Conservation (phyloP, 257 asterid species). For the Paulownia fortunei region DNA sequence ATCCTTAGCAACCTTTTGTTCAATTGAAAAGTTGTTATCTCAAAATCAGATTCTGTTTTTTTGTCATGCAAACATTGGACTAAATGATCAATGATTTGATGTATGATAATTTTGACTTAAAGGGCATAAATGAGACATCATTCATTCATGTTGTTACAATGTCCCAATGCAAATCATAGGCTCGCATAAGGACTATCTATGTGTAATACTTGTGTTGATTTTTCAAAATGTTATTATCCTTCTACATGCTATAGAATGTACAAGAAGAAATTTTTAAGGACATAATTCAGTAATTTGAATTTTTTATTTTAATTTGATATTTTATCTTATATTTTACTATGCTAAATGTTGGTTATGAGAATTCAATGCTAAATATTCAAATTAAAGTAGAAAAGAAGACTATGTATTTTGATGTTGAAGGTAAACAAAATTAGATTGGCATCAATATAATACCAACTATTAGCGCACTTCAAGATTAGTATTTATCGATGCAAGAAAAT, state of each 20-base stretch:
- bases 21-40: constrained; percentile 31
- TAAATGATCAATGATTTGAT: constrained; percentile 42
- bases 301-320: too few relatives aligned
- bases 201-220: background rate
- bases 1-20: constrained; percentile 33
- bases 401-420: too few relatives aligned
- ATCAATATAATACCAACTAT: background rate
- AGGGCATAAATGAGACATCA: constrained; percentile 35
- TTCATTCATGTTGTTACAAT: constrained; percentile 24
- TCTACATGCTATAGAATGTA: too few relatives aligned
- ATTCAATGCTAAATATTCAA: background rate
- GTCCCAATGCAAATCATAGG: constrained; percentile 20
- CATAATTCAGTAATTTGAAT: too few relatives aligned
- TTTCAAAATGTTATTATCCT: too few relatives aligned
- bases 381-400: too few relatives aligned
- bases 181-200: background rate
- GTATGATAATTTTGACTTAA: constrained; percentile 28
- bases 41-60: constrained; percentile 31
- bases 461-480: too few relatives aligned
- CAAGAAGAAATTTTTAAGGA: too few relatives aligned
- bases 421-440: background rate
- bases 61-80: constrained; percentile 42
- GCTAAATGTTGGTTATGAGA: too few relatives aligned
- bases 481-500: too few relatives aligned
- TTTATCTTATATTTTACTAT: too few relatives aligned